Evolutionary conservation across 129 eudicot genomes (phyloP).

Genomic region (Kitagawia praeruptora): DNA sequence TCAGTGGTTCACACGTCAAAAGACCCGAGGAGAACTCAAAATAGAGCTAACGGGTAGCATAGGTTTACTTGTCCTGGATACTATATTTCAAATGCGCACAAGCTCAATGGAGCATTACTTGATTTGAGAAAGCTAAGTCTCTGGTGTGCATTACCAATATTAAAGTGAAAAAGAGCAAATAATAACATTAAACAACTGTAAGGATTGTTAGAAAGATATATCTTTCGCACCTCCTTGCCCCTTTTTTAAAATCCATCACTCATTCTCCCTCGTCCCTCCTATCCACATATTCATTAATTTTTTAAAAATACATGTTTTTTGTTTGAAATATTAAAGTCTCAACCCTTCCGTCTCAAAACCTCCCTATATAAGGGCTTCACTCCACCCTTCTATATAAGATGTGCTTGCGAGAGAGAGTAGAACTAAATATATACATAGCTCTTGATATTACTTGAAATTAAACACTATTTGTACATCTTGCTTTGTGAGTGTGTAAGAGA

Average conservation of each 20-base stretch:
- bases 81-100: not conserved
- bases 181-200: too few species aligned
- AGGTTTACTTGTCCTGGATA: too few species aligned
- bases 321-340: not conserved
- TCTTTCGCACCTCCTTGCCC: not conserved
- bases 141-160: not conserved
- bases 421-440: not conserved
- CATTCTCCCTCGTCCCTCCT: not conserved
- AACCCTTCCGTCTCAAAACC: not conserved
- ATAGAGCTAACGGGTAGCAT: not conserved
- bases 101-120: not conserved
- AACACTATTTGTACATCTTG: not conserved
- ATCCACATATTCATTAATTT: not conserved
- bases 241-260: not conserved
- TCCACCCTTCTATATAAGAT: not conserved
- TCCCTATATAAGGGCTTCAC: slow-evolving; percentile 26
- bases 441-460: not conserved
- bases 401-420: slow-evolving; percentile 8
- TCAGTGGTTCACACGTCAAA: slow-evolving; percentile 23
- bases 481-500: not conserved
- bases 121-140: not conserved
- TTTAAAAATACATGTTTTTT: not conserved
- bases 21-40: slow-evolving; percentile 7
- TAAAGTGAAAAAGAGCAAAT: not conserved
- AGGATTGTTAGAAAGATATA: not conserved